These are phyloP conservation scores for Amanita subjunquillea DNA, from an alignment of 768 basidiomycete genomes.

Conservation along the genomic window DNA sequence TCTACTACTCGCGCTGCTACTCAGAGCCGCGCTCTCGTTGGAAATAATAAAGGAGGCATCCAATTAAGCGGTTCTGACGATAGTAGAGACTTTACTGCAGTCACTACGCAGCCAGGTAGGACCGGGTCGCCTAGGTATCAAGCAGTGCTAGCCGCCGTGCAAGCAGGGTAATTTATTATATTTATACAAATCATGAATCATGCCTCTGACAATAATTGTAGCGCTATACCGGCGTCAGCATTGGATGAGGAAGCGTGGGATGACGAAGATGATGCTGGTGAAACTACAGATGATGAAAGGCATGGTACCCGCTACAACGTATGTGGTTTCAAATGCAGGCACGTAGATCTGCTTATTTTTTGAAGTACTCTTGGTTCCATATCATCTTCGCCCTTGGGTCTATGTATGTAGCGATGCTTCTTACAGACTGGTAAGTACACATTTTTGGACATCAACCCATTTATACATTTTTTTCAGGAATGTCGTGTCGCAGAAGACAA, in stretches of 20 bases:
- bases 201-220: slow-evolving; percentile 15
- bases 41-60: slow-evolving; percentile 58
- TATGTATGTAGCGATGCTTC: slow-evolving; percentile 96
- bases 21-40: slow-evolving; percentile 83
- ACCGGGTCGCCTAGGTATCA: slow-evolving; percentile 89
- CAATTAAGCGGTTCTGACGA: slow-evolving; percentile 44
- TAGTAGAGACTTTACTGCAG: slow-evolving; percentile 64
- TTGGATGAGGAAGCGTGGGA: slow-evolving; percentile 63
- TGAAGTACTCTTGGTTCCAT: slow-evolving; percentile 97
- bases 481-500: slow-evolving; percentile 49
- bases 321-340: slow-evolving; percentile 15
- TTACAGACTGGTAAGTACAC: slow-evolving; percentile 86
- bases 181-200: not conserved
- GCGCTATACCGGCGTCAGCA: slow-evolving; percentile 89
- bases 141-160: slow-evolving; percentile 89
- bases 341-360: not conserved
- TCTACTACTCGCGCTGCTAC: slow-evolving; percentile 95
- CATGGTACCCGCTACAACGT: slow-evolving; percentile 93
- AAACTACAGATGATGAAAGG: slow-evolving; percentile 85
- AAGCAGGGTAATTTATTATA: slow-evolving; percentile 63
- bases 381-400: slow-evolving; percentile 91
- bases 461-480: slow-evolving; percentile 40
- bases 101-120: slow-evolving; percentile 74
- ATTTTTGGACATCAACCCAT: slow-evolving; percentile 2
- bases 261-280: slow-evolving; percentile 68